Conservation (phyloP, 495 filamentous ascomycete genomes). For the Talaromyces stipitatus region DNA sequence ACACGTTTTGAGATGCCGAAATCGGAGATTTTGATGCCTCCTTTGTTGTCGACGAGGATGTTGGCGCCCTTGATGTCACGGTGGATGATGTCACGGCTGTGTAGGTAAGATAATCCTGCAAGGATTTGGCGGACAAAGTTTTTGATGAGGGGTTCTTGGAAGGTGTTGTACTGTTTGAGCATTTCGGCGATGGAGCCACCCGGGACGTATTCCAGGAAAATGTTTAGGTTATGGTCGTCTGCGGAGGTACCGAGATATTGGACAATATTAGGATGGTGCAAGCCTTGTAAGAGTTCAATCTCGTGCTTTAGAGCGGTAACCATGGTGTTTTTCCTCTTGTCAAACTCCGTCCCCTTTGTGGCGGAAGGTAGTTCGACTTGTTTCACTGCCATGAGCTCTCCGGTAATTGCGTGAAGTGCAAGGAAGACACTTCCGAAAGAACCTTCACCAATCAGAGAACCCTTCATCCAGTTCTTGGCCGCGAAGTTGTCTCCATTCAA, state of each 20-base stretch:
- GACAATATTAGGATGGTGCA: conserved; percentile 95
- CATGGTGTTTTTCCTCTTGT: conserved; percentile 94
- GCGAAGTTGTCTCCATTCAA: conserved; percentile 89
- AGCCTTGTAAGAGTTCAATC: conserved; percentile 86
- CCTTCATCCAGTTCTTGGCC: conserved; percentile 98
- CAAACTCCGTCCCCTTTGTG: conserved; percentile 67
- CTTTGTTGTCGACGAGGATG: conserved; percentile 98
- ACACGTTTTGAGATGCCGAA: conserved; percentile 99
- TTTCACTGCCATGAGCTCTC: conserved; percentile 96
- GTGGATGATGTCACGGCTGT: conserved; percentile 94
- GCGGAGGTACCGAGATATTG: conserved; percentile 93
- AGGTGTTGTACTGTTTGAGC: conserved; percentile 94
- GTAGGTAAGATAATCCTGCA: conserved; percentile 87
- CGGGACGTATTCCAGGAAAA: conserved; percentile 99
- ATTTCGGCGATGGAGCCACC: conserved; percentile 96
- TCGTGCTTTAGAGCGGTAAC: conserved; percentile 94
- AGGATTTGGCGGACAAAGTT: conserved; percentile 98
- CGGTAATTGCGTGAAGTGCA: conserved; percentile 93
- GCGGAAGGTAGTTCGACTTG: conserved; percentile 90
- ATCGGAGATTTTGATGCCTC: conserved; percentile 98
- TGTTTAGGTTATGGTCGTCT: conserved; percentile 89
- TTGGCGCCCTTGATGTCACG: conserved; percentile 99
- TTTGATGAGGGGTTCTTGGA: conserved; percentile 86
- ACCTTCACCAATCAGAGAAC: conserved; percentile 90
- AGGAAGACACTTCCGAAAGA: conserved; percentile 96